These are phyloP conservation scores for Boletus rubroflammeus DNA, from an alignment of 768 basidiomycete species.

Conservation along the genomic window DNA sequence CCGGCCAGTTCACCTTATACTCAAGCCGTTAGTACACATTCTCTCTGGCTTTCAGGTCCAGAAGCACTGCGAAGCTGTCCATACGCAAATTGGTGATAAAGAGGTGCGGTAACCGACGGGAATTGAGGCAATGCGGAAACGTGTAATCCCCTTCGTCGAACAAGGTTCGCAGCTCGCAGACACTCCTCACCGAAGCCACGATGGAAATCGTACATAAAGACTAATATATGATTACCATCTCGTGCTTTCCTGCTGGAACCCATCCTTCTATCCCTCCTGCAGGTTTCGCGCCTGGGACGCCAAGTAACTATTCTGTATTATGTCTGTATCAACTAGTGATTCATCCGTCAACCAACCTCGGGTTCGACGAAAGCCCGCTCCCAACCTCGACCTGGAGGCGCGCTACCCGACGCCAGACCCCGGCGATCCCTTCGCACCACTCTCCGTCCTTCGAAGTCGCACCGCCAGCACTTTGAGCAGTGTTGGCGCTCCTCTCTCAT, in stretches of 20 bases:
- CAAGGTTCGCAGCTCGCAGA: constrained; percentile 18
- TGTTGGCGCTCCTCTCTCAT: constrained; percentile 26
- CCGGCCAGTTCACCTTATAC: background rate
- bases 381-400: constrained; percentile 45
- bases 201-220: constrained; percentile 33
- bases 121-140: constrained; percentile 32
- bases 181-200: constrained; percentile 35
- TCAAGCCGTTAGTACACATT: background rate
- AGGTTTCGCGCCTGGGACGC: constrained; percentile 11
- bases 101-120: constrained; percentile 30
- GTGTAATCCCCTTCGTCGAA: constrained; percentile 14
- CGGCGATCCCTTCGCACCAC: constrained; percentile 64
- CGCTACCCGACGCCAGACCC: constrained; percentile 69
- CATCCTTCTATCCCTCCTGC: constrained; percentile 9
- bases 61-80: constrained; percentile 20
- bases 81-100: constrained; percentile 21
- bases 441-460: constrained; percentile 60
- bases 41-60: constrained; percentile 8
- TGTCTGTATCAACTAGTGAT: constrained; percentile 30
- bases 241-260: constrained; percentile 18
- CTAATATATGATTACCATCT: constrained; percentile 7
- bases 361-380: constrained; percentile 53
- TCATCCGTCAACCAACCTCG: constrained; percentile 24
- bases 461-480: constrained; percentile 42
- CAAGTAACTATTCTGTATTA: constrained; percentile 25